These are phyloP conservation scores for Pluteus cervinus DNA, from an alignment of 768 basidiomycete species.

Conservation along the genomic window DNA sequence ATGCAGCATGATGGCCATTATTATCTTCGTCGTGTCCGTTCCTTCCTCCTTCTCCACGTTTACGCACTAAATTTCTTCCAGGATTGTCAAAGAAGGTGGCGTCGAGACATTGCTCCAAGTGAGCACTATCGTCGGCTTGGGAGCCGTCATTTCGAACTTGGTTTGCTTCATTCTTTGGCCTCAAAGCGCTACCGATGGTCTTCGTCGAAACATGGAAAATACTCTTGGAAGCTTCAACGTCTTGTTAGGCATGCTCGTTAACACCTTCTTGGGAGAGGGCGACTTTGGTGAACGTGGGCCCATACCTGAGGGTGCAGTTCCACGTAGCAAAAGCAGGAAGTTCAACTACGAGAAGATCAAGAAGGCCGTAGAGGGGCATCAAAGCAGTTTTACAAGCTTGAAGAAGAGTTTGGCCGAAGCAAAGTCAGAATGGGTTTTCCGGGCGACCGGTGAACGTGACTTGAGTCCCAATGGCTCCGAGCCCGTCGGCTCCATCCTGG, in stretches of 20 bases:
- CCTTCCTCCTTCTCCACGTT: neutral
- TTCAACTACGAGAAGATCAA: slow-evolving; percentile 71
- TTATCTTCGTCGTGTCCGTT: slow-evolving; percentile 75
- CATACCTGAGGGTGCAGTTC: no score
- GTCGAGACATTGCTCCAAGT: slow-evolving; percentile 67
- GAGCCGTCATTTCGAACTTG: slow-evolving; percentile 72
- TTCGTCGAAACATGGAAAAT: slow-evolving; percentile 81
- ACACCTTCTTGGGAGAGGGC: slow-evolving; percentile 80
- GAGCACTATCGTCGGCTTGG: slow-evolving; percentile 70
- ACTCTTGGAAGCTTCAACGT: slow-evolving; percentile 88
- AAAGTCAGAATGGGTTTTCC: slow-evolving; percentile 69
- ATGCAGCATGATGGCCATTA: slow-evolving; percentile 80
- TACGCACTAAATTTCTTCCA: slow-evolving; percentile 19
- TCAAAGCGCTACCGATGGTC: slow-evolving; percentile 73
- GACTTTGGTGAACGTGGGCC: slow-evolving; percentile 42
- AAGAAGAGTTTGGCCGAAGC: slow-evolving; percentile 86
- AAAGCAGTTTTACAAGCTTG: slow-evolving; percentile 83
- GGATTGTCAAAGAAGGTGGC: slow-evolving; percentile 88
- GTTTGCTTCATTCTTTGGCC: slow-evolving; percentile 85
- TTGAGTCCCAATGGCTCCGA: slow-evolving; percentile 17
- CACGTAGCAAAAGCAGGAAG: no score
- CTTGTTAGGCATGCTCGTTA: slow-evolving; percentile 73
- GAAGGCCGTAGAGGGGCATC: slow-evolving; percentile 78
- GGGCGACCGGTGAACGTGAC: no score
- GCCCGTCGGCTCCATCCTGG: slow-evolving; percentile 14